Conservation (phyloP, 495 filamentous ascomycete genomes). For the Penicillium desertorum region DNA sequence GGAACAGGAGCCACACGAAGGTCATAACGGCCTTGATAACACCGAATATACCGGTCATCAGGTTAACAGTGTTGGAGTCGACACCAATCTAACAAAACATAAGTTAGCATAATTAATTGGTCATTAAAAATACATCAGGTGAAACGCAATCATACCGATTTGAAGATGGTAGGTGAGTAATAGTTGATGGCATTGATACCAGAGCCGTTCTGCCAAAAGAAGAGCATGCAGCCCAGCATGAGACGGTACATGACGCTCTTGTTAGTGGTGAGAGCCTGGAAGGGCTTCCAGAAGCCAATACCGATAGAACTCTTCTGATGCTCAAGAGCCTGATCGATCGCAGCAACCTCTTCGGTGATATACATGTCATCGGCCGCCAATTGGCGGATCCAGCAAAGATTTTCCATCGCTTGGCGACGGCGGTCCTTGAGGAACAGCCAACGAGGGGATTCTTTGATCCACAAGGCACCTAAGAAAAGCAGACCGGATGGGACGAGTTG, state of each 20-base stretch:
- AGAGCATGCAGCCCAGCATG: slow-evolving; percentile 65
- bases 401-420: slow-evolving; percentile 55
- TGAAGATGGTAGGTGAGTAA: slow-evolving; percentile 61
- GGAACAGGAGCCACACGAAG: slow-evolving; percentile 62
- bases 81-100: slow-evolving; percentile 47
- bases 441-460: slow-evolving; percentile 55
- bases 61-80: slow-evolving; percentile 33
- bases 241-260: slow-evolving; percentile 59
- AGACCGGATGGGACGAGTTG: slow-evolving; percentile 55
- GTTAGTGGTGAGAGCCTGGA: slow-evolving; percentile 51
- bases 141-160: slow-evolving; percentile 22
- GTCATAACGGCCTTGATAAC: slow-evolving; percentile 57
- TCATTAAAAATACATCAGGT: not conserved
- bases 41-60: slow-evolving; percentile 54
- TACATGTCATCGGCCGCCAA: slow-evolving; percentile 59
- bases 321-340: slow-evolving; percentile 60
- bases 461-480: slow-evolving; percentile 48
- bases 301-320: slow-evolving; percentile 55
- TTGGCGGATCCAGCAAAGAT: slow-evolving; percentile 64
- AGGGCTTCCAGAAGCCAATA: slow-evolving; percentile 66
- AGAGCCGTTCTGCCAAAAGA: slow-evolving; percentile 65
- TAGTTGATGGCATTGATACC: slow-evolving; percentile 72
- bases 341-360: slow-evolving; percentile 63
- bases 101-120: not conserved
- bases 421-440: slow-evolving; percentile 53